These are phyloP conservation scores for Trebouxia sp. DNA, from an alignment of 139 green algal species.

Conservation along the genomic window DNA sequence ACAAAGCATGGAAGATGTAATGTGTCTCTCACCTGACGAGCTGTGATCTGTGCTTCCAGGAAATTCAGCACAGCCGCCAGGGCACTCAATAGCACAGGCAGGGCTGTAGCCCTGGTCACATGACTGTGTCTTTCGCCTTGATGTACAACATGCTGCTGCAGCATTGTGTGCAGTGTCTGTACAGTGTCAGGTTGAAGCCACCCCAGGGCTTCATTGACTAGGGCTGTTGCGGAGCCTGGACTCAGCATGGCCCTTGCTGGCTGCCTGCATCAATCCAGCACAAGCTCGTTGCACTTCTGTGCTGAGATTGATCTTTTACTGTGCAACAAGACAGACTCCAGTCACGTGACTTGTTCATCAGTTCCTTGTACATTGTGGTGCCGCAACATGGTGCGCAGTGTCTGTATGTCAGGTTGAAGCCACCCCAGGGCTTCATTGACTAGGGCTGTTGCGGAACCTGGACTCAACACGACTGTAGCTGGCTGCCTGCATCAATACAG, in stretches of 20 bases:
- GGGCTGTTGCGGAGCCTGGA: constrained; percentile 1
- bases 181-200: not conserved
- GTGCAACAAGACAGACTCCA: too few relatives aligned
- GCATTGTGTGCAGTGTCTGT: not conserved
- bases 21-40: not conserved
- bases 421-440: constrained; percentile 1
- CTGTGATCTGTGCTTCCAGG: not conserved
- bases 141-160: not conserved
- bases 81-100: not conserved
- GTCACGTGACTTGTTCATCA: not conserved
- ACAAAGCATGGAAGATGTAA: too few relatives aligned
- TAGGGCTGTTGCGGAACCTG: constrained; percentile 2
- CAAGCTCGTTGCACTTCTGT: not conserved
- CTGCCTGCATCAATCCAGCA: not conserved
- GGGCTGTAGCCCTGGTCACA: not conserved
- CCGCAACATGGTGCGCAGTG: not conserved
- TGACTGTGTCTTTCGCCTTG: not conserved
- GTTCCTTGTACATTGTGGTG: not conserved
- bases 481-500: not conserved
- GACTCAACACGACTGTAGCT: not conserved
- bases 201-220: not conserved
- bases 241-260: constrained; percentile 3
- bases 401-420: not conserved
- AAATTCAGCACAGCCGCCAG: not conserved
- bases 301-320: not conserved